A percentile compares a stretch with the other conserved stretches of the same genome.
phyloP scores from a whole-genome alignment of 495 filamentous ascomycete genomes.

The Hypoxylon lenormandii region DNA sequence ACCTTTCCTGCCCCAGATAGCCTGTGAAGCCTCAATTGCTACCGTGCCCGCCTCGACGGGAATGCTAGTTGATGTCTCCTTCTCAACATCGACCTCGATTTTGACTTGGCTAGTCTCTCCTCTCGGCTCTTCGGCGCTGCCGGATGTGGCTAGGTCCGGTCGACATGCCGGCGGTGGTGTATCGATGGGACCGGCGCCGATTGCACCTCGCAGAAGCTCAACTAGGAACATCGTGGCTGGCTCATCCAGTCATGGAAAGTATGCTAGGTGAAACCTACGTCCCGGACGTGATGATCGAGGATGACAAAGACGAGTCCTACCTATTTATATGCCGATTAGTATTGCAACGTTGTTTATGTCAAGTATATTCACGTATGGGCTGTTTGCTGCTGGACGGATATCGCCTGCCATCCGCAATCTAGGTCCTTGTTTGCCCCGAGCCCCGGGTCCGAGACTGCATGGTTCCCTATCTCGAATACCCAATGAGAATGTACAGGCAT shows the following conservation, averaged over 20 bases:
- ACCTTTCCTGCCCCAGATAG: constrained; percentile 59
- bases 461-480: constrained; percentile 10
- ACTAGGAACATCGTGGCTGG: constrained; percentile 1
- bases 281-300: not conserved
- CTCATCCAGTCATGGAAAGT: not conserved
- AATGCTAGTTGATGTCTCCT: constrained; percentile 3
- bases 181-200: constrained; percentile 28
- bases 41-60: constrained; percentile 45
- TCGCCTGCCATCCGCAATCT: too few species aligned
- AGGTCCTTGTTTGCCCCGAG: not conserved
- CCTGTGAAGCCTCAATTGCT: constrained; percentile 58
- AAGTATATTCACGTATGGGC: too few species aligned
- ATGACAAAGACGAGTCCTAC: not conserved
- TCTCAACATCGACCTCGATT: constrained; percentile 14
- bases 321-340: not conserved
- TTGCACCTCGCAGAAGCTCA: constrained; percentile 17
- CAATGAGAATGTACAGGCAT: not conserved
- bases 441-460: not conserved
- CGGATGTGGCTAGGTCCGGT: not conserved
- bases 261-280: not conserved
- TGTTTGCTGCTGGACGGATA: too few species aligned
- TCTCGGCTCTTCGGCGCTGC: not conserved
- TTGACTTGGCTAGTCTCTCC: not conserved
- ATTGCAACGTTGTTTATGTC: not conserved
- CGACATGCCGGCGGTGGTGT: constrained; percentile 19